Evolutionary conservation across 73 alveolate species (phyloP).

Genomic region (Paramecium tetraurelia): DNA sequence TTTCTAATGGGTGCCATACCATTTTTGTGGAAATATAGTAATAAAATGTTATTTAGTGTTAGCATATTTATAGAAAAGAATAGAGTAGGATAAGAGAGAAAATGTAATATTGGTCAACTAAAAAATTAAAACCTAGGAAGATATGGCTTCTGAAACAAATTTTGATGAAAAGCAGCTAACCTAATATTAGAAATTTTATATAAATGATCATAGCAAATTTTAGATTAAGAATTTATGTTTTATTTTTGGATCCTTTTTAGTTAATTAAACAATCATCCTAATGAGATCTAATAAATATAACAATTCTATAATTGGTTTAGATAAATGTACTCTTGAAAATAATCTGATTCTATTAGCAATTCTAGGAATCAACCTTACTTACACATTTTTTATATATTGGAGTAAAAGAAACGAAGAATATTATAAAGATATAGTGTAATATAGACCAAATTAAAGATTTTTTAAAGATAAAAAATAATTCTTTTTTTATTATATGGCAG

Average conservation of each 20-base stretch:
- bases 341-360: background rate
- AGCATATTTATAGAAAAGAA: background rate
- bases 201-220: background rate
- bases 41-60: background rate
- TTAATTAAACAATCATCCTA: background rate
- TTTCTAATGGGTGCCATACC: background rate
- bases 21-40: background rate
- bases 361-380: background rate
- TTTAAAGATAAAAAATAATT: background rate
- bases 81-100: background rate
- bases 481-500: background rate
- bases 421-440: background rate
- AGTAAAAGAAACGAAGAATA: conserved; percentile 24
- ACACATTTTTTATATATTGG: background rate
- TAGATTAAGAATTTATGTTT: background rate
- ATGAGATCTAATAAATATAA: background rate
- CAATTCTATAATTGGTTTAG: background rate
- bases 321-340: background rate
- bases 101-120: background rate
- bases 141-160: background rate
- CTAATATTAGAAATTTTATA: background rate
- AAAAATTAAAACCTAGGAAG: background rate
- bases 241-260: background rate
- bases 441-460: background rate
- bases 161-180: background rate